These are phyloP conservation scores for Diversispora eburnea DNA, from an alignment of 192 early-diverging fungal species.

Conservation along the genomic window DNA sequence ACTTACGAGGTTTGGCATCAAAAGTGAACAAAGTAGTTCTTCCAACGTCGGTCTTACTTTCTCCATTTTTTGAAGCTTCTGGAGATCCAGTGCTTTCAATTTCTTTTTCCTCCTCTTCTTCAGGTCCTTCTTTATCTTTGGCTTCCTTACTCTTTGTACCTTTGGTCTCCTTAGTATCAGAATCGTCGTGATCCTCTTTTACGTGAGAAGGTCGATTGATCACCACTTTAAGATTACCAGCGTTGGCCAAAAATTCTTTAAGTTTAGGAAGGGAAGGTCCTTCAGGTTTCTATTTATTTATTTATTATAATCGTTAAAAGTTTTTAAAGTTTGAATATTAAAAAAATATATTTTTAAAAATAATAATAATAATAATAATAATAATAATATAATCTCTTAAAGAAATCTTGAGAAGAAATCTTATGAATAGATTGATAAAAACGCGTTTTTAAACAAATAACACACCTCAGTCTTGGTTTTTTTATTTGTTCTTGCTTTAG, in stretches of 20 bases:
- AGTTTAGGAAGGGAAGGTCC: conserved; percentile 3
- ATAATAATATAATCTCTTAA: neutral
- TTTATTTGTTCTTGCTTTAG: conserved; percentile 24
- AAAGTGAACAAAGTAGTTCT: conserved; percentile 18
- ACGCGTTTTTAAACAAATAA: conserved; percentile 4
- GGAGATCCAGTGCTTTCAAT: neutral
- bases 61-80: conserved; percentile 7
- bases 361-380: neutral
- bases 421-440: neutral
- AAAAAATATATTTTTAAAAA: neutral
- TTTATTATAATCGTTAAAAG: too few relatives aligned
- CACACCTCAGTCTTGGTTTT: conserved; percentile 26
- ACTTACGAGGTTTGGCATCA: conserved; percentile 18
- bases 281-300: conserved; percentile 8
- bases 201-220: neutral
- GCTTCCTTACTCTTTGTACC: neutral
- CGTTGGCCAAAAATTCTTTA: conserved; percentile 23
- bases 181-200: conserved; percentile 2
- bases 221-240: conserved; percentile 14
- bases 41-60: neutral
- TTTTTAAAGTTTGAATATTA: too few relatives aligned
- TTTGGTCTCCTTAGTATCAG: neutral
- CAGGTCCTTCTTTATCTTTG: neutral
- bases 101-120: conserved; percentile 6
- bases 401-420: neutral